Base-by-base conservation (phyloP, 768 basidiomycete genomes). In the Collybia mongolica region DNA sequence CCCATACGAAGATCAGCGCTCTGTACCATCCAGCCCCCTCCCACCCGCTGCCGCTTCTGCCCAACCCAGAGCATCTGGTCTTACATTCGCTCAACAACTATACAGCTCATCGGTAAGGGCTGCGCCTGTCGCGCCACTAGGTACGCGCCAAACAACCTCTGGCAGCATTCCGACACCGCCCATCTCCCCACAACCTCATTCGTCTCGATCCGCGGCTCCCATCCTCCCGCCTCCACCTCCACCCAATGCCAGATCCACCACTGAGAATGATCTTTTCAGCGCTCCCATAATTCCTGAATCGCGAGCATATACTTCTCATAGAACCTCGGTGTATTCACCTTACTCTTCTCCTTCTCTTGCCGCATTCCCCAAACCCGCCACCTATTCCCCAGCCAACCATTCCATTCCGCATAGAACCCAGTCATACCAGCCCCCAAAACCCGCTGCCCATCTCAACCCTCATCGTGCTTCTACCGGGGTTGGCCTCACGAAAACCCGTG, bases 41-140 rank as follows among this genome's bases (percentile, higher is more conserved):
- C 20, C 46, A 7, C 32, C 24, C 23, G 8, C 22, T 5, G 12
- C 14, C 32, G 17, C 39, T 17, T 14, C 48, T 29, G 22, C 50
- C 26, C 55, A 50, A 28, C 45, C 48, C 18, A 46, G 44, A 22
- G 17, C 44, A 3, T 49, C 54, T 5, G 39, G 47, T 6, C 48
- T 50, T 18, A 52, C 56, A 4, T 50, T 52, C 14, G 54, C 59
- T 19, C 59, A 56, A 46, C 48, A 53, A 38, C 32, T 60, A 2
- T 60, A 60, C n/a, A 54, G 54, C 6, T 54, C 56, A n/a, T 42
- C 53, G 2, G 17, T 39, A 17, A 54, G 46, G 18, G 17, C 54
- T 26, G 23, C 20, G 45, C 11, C 22, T 47, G 11, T 28, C 54
- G 11, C 32, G 32, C 32, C 32, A 9, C 5, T 32, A 14, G 11